These are phyloP conservation scores for Striga asiatica DNA, from an alignment of 257 asterid species.

Conservation along the genomic window DNA sequence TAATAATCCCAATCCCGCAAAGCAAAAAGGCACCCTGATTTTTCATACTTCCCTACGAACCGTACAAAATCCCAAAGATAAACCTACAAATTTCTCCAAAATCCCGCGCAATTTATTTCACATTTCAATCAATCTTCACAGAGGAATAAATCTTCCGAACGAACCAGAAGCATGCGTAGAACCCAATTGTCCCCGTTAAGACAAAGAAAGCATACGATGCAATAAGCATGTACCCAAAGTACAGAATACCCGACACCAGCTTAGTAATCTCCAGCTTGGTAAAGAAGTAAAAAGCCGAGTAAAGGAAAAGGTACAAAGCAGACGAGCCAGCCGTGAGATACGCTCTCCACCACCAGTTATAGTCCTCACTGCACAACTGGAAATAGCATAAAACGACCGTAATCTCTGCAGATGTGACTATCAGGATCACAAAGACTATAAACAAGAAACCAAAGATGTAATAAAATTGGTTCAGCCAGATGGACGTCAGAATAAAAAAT, in stretches of 20 bases:
- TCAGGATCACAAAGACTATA: constrained; percentile 68
- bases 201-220: constrained; percentile 84
- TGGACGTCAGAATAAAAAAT: constrained; percentile 84
- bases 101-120: not conserved
- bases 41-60: constrained; percentile 14
- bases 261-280: constrained; percentile 80
- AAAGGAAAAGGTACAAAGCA: constrained; percentile 71
- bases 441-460: constrained; percentile 87
- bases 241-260: constrained; percentile 71
- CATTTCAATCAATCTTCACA: constrained; percentile 69
- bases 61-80: constrained; percentile 10
- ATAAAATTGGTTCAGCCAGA: constrained; percentile 90
- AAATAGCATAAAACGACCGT: constrained; percentile 83
- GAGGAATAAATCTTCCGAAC: constrained; percentile 84
- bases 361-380: constrained; percentile 90
- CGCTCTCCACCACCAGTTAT: constrained; percentile 97
- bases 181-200: constrained; percentile 82
- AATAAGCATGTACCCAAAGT: constrained; percentile 78
- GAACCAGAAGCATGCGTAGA: constrained; percentile 85
- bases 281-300: constrained; percentile 86
- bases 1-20: constrained; percentile 24
- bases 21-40: constrained; percentile 10
- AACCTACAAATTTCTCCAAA: not conserved
- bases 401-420: constrained; percentile 76
- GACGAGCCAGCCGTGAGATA: constrained; percentile 84